Evolutionary conservation across 768 basidiomycete genomes (phyloP), one percentile per base, ranked within the genome.

Genomic region (Calvatia gigantea): DNA sequence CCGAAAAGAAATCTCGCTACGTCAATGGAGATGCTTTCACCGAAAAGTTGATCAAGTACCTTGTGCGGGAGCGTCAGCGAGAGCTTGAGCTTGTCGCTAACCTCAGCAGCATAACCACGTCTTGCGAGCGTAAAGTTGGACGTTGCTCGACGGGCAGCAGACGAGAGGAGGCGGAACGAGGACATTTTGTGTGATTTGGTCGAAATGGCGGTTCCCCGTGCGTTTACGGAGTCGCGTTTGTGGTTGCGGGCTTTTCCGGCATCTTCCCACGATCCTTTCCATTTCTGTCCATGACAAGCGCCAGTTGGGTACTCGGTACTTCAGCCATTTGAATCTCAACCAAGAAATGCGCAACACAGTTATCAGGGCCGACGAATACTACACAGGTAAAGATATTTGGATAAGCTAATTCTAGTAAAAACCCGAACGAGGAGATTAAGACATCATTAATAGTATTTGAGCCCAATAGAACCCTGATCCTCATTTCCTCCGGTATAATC

Each of bases 61-160:
- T 97, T 87, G 75, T 98, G 95, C 50, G 97, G 97, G 56, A 99
- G 85, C 51, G 90, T 91, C 64, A 99, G 80, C 17, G 94, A 93
- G 57, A 99, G 86, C 64, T 87, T 90, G 61, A 99, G 86, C 76
- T 93, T 95, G 73, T 92, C 91, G 43, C 82, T 81, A 47, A 80
- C 89, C 69, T 96, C 96, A 48, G 96, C 96, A 71, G 96, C 96
- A 71, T 98, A 98, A 38, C 92, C 91, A 69, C 96, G 85, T 61
- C 84, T 77, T 58, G 80, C 82, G 31, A 83, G 62, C 41, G 75
- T 66, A 56, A 85, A 70, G 12, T 74, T 66, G 31, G 76, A 72
- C 17, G 84, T 80, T 61, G 73, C 79, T 58, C 81, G 84, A 67
- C 85, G 82, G 62, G 81, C 78, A 63, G 77, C 81, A 69, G 84